phyloP scores from a whole-genome alignment of 2,329 filamentous ascomycete genomes.

The Shiraia sp. region DNA sequence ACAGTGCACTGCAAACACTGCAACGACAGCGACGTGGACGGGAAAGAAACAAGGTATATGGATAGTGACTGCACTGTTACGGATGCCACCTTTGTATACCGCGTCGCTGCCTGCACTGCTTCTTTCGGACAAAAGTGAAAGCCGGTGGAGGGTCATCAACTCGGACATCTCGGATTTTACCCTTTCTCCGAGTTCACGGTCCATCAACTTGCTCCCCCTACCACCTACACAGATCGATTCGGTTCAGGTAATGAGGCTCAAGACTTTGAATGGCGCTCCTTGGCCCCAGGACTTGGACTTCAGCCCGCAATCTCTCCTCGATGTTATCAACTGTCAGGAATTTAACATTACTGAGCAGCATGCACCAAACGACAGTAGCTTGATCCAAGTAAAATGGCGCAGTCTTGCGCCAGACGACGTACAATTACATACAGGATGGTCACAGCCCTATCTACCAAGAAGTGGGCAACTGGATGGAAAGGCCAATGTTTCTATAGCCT shows the following conservation, averaged over 20 bases:
- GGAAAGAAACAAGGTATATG: no score
- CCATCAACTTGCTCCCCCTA: neutral
- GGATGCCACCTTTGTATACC: neutral
- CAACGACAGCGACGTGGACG: no score
- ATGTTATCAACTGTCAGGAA: conserved; percentile 51
- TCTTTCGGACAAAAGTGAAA: no score
- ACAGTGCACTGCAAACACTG: neutral
- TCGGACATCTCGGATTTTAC: neutral
- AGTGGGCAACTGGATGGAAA: conserved; percentile 3
- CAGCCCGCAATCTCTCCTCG: conserved; percentile 56
- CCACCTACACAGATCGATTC: neutral
- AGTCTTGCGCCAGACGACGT: conserved; percentile 14
- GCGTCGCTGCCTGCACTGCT: neutral
- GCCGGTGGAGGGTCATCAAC: neutral
- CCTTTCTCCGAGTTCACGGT: neutral
- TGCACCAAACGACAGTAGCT: conserved; percentile 2
- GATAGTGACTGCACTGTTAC: no score
- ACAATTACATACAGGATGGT: conserved; percentile 35
- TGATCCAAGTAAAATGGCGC: conserved; percentile 36
- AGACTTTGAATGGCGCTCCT: conserved; percentile 66
- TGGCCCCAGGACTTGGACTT: conserved; percentile 58
- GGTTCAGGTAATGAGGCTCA: conserved; percentile 44
- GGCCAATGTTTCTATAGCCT: conserved; percentile 15
- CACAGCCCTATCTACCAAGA: conserved; percentile 34
- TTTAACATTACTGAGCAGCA: conserved; percentile 25